Conservation (phyloP, 2,329 filamentous ascomycete species). For the Colletotrichum kahawae region DNA sequence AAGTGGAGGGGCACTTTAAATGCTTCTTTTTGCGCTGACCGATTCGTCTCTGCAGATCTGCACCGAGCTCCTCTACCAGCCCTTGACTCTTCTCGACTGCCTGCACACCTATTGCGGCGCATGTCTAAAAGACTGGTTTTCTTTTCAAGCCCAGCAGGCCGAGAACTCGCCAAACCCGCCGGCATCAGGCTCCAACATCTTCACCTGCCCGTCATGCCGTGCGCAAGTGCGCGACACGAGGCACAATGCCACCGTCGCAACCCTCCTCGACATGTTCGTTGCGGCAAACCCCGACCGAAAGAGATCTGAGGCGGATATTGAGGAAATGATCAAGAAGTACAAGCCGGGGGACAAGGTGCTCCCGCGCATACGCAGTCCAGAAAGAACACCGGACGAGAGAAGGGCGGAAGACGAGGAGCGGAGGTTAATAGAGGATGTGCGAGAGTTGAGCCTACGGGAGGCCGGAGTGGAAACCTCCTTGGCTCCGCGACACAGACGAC, state of each 20-base stretch:
- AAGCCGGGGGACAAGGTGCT: slow-evolving; percentile 83
- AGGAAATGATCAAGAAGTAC: slow-evolving; percentile 77
- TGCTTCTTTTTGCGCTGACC: not conserved
- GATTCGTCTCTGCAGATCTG: slow-evolving; percentile 72
- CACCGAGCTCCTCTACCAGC: slow-evolving; percentile 91
- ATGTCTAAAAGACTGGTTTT: slow-evolving; percentile 96
- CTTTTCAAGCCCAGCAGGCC: slow-evolving; percentile 71
- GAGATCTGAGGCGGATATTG: slow-evolving; percentile 74
- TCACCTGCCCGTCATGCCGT: slow-evolving; percentile 93
- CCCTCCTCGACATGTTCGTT: slow-evolving; percentile 87
- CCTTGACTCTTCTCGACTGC: slow-evolving; percentile 89
- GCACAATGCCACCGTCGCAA: slow-evolving; percentile 89
- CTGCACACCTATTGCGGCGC: slow-evolving; percentile 96
- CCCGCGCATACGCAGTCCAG: slow-evolving; percentile 59
- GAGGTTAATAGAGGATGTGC: slow-evolving; percentile 72
- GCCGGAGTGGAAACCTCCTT: slow-evolving; percentile 53
- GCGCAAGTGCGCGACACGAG: slow-evolving; percentile 84
- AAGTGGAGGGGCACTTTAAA: not conserved
- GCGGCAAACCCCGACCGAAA: slow-evolving; percentile 78
- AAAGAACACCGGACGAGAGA: slow-evolving; percentile 57
- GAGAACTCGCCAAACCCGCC: slow-evolving; percentile 56
- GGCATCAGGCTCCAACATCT: slow-evolving; percentile 55
- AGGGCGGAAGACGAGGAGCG: slow-evolving; percentile 70
- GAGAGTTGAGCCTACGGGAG: slow-evolving; percentile 75
- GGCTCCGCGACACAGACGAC: slow-evolving; percentile 28